Conservation (phyloP, 805 yeast species). For the Suhomyces kilbournensis region DNA sequence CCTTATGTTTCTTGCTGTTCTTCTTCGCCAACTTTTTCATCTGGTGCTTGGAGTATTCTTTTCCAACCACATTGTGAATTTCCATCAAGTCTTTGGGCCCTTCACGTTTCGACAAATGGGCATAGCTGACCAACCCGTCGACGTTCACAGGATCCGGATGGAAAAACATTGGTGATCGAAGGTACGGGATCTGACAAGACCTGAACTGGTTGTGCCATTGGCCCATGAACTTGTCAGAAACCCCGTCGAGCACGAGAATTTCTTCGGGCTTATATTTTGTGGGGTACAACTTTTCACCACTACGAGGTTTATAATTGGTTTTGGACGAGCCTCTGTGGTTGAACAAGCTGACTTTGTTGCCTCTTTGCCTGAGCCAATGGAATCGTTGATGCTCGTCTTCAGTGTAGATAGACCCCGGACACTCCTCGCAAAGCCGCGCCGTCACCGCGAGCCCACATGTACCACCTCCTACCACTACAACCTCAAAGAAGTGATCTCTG, state of each 20-base stretch:
- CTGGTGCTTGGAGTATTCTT: conserved; percentile 43
- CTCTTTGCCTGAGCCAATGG: conserved; percentile 41
- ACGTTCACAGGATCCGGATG: conserved; percentile 45
- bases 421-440: conserved; percentile 40
- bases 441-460: conserved; percentile 43
- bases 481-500: conserved; percentile 28
- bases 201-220: conserved; percentile 46
- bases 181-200: conserved; percentile 39
- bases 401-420: conserved; percentile 43
- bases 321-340: conserved; percentile 13
- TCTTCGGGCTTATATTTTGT: conserved; percentile 22
- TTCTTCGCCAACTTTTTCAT: conserved; percentile 27
- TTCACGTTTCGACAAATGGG: conserved; percentile 30
- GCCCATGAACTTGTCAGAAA: conserved; percentile 31
- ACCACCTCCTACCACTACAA: conserved; percentile 45
- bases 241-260: conserved; percentile 37
- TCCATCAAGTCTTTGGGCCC: conserved; percentile 32
- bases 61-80: conserved; percentile 43
- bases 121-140: conserved; percentile 43
- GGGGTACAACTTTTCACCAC: conserved; percentile 6
- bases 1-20: conserved; percentile 10
- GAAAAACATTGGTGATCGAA: conserved; percentile 48
- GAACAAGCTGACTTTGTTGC: conserved; percentile 24
- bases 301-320: conserved; percentile 10
- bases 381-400: conserved; percentile 47